These are phyloP conservation scores for Linnemannia elongata DNA, from an alignment of 192 early-diverging fungal species.

Conservation along the genomic window DNA sequence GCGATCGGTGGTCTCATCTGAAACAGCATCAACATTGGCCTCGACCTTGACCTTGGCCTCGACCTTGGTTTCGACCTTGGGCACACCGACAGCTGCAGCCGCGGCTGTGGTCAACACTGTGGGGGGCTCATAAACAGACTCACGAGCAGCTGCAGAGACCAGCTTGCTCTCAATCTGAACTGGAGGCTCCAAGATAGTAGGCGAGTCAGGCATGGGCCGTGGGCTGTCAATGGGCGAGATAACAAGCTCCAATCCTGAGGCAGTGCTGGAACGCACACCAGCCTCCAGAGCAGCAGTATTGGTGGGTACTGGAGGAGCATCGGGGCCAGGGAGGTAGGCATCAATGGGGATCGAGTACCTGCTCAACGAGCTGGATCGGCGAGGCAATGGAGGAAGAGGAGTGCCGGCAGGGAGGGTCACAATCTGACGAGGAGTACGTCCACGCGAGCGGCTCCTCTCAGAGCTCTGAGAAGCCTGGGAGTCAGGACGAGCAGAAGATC, in stretches of 20 bases:
- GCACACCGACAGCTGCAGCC: background rate
- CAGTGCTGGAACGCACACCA: slow-evolving; percentile 5
- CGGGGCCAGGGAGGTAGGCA: slow-evolving; percentile 29
- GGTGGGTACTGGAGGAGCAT: slow-evolving; percentile 46
- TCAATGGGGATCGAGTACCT: slow-evolving; percentile 42
- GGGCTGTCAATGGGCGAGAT: background rate
- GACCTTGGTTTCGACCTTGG: background rate
- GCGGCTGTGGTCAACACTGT: background rate
- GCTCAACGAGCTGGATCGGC: slow-evolving; percentile 43
- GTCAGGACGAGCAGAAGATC: slow-evolving; percentile 3
- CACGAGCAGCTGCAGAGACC: background rate
- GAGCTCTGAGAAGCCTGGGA: slow-evolving; percentile 36
- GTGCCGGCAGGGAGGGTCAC: slow-evolving; percentile 37
- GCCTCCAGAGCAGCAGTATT: slow-evolving; percentile 9
- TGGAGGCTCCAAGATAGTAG: background rate
- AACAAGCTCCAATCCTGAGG: slow-evolving; percentile 5
- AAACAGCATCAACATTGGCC: background rate
- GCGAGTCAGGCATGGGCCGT: background rate
- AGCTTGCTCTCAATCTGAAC: slow-evolving; percentile 12
- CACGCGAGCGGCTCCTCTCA: slow-evolving; percentile 37
- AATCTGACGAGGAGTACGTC: slow-evolving; percentile 31
- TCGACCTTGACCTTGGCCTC: background rate
- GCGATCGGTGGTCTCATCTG: background rate
- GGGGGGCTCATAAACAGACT: background rate
- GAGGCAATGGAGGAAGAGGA: slow-evolving; percentile 47